Evolutionary conservation across 1,284 basidiomycete genomes (phyloP), one percentile per base, ranked within the genome.

Genomic region (Porodaedalea pini): DNA sequence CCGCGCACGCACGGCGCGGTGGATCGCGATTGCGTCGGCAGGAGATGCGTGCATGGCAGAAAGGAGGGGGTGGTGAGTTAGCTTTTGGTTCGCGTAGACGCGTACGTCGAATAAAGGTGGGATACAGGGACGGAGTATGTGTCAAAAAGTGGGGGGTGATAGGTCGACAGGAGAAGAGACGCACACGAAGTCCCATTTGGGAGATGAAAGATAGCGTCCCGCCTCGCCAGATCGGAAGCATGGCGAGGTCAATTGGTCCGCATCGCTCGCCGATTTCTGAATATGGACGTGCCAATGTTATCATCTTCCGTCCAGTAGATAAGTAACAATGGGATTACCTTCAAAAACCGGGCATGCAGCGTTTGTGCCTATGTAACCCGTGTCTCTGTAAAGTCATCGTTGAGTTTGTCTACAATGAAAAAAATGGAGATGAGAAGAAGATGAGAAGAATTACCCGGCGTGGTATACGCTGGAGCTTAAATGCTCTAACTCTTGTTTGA

Each of bases 201-300:
- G 67, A 59, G 40, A 71, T 54, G 56, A 68, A 68, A 3, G 68
- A 67, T 2, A 71, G 62, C 13, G 69, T 66, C 23, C 67, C 68
- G 19, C 70, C 70, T 19, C 69, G 66, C 71, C 71, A 73, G 15
- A 73, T 71, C 10, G 71, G 71, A 17, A 73, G 53, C 64, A 73
- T 66, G 1, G 71, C 67, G 6, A 73, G 57, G 57, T 73, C 70
- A 25, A 73, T 66, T 2, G 70, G 70, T 1, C 69, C 70, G 47
- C 66, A 68, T 45, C 65, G 63, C 8, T 66, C 58, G 5, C 71
- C 71, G 51, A 73, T 73, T 52, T 73, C 71, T 70, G 47, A 31
- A 8, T 15, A 25, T 17, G 32, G 6, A n/a, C n/a, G n/a, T n/a
- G n/a, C n/a, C 23, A 17, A n/a, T n/a, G 8, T 62, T 15, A 58